Evolutionary conservation across 2,329 filamentous ascomycete species (phyloP).

Genomic region (Rhexocercosporidium sp.): DNA sequence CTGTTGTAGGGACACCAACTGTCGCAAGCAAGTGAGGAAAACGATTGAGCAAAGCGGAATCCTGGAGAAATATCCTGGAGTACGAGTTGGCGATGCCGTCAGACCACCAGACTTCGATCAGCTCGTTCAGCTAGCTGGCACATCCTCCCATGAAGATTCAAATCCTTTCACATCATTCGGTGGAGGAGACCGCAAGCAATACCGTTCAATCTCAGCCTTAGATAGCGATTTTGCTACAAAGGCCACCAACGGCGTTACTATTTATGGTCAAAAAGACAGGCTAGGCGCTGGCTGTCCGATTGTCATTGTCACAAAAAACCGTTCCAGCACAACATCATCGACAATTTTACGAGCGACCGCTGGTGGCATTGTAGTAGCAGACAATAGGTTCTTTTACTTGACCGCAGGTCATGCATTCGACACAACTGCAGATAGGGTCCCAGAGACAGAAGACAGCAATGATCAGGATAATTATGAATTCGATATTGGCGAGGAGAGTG

Average conservation of each 20-base stretch:
- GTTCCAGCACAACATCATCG: too few species aligned
- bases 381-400: background rate
- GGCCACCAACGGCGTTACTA: too few species aligned
- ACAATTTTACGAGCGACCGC: background rate
- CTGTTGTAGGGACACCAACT: conserved; percentile 18
- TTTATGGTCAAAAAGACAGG: background rate
- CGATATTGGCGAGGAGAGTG: background rate
- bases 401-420: background rate
- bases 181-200: too few species aligned
- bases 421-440: background rate
- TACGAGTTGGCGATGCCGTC: background rate
- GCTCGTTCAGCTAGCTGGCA: too few species aligned
- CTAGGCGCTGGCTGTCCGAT: background rate
- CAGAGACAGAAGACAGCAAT: background rate
- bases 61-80: conserved; percentile 16
- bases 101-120: too few species aligned
- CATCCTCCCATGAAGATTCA: too few species aligned
- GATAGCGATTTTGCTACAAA: too few species aligned
- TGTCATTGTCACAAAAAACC: background rate
- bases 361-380: background rate
- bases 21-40: conserved; percentile 22
- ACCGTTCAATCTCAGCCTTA: too few species aligned
- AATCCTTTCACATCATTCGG: too few species aligned
- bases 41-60: conserved; percentile 18
- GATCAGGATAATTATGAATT: background rate